Evolutionary conservation across 257 asterid species (phyloP).

Genomic region (Fraxinus anomala): DNA sequence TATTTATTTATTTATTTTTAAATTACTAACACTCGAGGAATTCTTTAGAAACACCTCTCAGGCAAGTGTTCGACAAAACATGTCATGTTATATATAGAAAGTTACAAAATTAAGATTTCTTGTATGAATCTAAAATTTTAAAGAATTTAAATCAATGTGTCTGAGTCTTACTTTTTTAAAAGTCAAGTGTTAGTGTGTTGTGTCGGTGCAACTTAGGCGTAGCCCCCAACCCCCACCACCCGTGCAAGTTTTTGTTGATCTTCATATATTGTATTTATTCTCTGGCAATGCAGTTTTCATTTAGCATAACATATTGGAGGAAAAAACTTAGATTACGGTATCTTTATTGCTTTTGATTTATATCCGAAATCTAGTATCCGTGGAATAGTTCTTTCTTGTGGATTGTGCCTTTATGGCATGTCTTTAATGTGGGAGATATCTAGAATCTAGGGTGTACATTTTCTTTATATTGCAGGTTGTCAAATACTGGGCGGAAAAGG

Average conservation of each 20-base stretch:
- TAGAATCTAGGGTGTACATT: background rate
- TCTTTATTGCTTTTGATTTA: background rate
- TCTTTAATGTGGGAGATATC: background rate
- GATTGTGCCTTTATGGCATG: background rate
- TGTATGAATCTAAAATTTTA: background rate
- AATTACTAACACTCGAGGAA: too few species aligned
- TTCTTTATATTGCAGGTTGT: conserved; percentile 55
- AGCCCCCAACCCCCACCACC: too few species aligned
- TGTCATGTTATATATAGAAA: too few species aligned
- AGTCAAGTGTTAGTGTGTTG: too few species aligned
- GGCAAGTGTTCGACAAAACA: too few species aligned
- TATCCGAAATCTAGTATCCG: background rate
- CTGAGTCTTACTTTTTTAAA: too few species aligned
- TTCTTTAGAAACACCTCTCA: too few species aligned
- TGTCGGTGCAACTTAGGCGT: too few species aligned
- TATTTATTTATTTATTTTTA: too few species aligned
- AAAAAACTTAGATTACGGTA: background rate
- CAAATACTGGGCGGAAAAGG: conserved; percentile 80
- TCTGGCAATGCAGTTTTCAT: background rate
- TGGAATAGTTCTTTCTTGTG: background rate
- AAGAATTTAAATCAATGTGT: too few species aligned
- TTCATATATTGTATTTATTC: background rate
- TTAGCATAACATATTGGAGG: background rate
- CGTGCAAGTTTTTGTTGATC: background rate
- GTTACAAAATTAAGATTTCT: background rate